phyloP scores from a whole-genome alignment of 805 yeast species.

The Kregervanrija fluxuum region DNA sequence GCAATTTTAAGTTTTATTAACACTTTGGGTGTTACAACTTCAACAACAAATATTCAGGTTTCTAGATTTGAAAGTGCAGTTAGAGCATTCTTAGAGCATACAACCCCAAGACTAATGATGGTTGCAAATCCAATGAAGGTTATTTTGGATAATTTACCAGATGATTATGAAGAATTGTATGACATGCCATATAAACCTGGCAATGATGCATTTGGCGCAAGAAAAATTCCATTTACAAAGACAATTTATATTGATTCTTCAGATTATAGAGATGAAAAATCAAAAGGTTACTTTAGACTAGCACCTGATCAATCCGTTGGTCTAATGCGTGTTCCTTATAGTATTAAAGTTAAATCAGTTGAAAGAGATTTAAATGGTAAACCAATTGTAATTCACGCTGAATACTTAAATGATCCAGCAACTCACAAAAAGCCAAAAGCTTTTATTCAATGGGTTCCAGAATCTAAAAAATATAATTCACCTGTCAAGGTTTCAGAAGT shows the following conservation, averaged over 20 bases:
- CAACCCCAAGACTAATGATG: slow-evolving; percentile 94
- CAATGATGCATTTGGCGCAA: slow-evolving; percentile 62
- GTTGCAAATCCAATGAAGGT: slow-evolving; percentile 81
- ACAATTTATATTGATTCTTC: slow-evolving; percentile 77
- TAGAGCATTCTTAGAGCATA: slow-evolving; percentile 78
- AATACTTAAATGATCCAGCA: slow-evolving; percentile 60
- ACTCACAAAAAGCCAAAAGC: slow-evolving; percentile 81
- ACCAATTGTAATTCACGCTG: slow-evolving; percentile 64
- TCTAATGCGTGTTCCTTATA: slow-evolving; percentile 81
- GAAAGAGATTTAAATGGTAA: slow-evolving; percentile 58
- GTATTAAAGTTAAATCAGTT: slow-evolving; percentile 61
- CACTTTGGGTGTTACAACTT: slow-evolving; percentile 94
- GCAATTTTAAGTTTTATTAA: slow-evolving; percentile 89
- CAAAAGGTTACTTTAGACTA: slow-evolving; percentile 79
- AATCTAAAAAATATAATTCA: slow-evolving; percentile 48
- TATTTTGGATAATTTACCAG: slow-evolving; percentile 73
- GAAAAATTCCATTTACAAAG: slow-evolving; percentile 70
- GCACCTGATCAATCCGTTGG: slow-evolving; percentile 96
- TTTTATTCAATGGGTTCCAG: slow-evolving; percentile 94
- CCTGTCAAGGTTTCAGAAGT: slow-evolving; percentile 68
- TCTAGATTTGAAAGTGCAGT: slow-evolving; percentile 85
- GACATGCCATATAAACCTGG: slow-evolving; percentile 91
- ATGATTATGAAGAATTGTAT: slow-evolving; percentile 61
- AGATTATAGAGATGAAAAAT: slow-evolving; percentile 69
- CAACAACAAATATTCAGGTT: slow-evolving; percentile 85